phyloP scores from a whole-genome alignment of 306 rosid species.

The Fragaria vesca region DNA sequence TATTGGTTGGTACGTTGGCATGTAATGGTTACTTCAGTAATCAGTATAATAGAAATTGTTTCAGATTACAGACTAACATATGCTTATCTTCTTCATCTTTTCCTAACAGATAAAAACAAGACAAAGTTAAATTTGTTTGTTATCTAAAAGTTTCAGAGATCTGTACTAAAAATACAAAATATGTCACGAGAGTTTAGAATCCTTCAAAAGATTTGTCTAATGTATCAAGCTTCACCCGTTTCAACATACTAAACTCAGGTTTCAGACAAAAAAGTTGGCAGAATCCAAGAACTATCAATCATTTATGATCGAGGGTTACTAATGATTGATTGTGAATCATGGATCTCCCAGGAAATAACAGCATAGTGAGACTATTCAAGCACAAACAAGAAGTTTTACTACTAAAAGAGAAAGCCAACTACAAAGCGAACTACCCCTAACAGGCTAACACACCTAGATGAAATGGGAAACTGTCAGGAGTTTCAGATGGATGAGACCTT shows the following conservation, averaged over 20 bases:
- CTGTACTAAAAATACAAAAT: background rate
- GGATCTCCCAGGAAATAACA: background rate
- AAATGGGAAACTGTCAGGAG: background rate
- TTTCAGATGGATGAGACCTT: constrained; percentile 36
- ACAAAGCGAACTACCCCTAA: background rate
- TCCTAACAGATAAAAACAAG: too few species aligned
- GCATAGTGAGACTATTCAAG: background rate
- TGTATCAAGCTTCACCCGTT: background rate
- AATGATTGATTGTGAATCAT: background rate
- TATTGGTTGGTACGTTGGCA: background rate
- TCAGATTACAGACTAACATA: background rate
- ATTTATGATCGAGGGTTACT: background rate
- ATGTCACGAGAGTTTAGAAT: background rate
- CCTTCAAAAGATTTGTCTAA: background rate
- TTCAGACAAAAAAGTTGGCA: background rate
- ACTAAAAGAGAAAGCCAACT: constrained; percentile 5
- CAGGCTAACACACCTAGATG: background rate
- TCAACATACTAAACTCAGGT: background rate
- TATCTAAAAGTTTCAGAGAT: background rate
- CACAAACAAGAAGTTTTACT: background rate
- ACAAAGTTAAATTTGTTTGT: background rate
- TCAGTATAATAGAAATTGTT: background rate
- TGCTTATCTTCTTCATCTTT: background rate
- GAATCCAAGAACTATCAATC: background rate
- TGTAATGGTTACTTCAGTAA: background rate